Evolutionary conservation across 495 filamentous ascomycete genomes (phyloP).

Genomic region (Podospora conica): DNA sequence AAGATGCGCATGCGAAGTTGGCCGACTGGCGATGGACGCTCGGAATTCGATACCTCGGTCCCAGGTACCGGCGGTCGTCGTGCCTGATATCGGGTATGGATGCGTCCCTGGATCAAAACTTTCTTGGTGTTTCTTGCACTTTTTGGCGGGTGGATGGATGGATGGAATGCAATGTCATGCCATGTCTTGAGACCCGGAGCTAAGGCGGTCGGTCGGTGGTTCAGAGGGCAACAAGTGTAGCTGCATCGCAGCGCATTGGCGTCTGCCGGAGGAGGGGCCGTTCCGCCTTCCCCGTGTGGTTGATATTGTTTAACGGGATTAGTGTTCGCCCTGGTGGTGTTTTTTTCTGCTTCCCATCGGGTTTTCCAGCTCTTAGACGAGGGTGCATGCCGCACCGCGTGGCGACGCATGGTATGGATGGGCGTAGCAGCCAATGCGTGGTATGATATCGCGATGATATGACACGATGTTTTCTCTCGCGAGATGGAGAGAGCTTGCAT

Average conservation of each 20-base stretch:
- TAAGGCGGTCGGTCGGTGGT: not conserved
- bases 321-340: not conserved
- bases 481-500: not conserved
- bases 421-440: not conserved
- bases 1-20: not conserved
- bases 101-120: not conserved
- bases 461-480: not conserved
- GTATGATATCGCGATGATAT: not conserved
- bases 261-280: not conserved
- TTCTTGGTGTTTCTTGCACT: not conserved
- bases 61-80: not conserved
- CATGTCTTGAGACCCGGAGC: not conserved
- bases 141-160: not conserved
- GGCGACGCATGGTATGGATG: conserved; percentile 5
- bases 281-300: not conserved
- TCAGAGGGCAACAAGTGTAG: conserved; percentile 9
- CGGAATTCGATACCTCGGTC: not conserved
- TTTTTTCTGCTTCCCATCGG: not conserved
- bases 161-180: not conserved
- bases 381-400: not conserved
- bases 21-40: not conserved
- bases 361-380: not conserved
- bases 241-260: conserved; percentile 12
- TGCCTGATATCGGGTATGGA: not conserved
- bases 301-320: not conserved